Evolutionary conservation across 495 filamentous ascomycete species (phyloP).

Genomic region (Penicillium tannophilum): DNA sequence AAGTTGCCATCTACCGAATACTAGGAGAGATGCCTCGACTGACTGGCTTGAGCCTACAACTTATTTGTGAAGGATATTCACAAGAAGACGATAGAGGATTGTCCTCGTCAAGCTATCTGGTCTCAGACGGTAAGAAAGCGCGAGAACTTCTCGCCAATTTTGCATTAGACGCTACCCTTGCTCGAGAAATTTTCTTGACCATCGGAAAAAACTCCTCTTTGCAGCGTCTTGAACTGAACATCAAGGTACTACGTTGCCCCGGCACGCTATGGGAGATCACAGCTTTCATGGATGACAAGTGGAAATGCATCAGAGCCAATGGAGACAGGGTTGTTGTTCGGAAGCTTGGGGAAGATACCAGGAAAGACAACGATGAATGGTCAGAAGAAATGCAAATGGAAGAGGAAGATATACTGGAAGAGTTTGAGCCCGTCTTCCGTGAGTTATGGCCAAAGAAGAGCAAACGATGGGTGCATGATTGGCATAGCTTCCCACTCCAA

Average conservation of each 20-base stretch:
- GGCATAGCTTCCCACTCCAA: neutral
- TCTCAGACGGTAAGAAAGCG: neutral
- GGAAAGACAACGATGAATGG: neutral
- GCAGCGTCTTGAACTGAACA: neutral
- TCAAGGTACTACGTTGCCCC: neutral
- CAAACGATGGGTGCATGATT: neutral
- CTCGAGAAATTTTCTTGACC: neutral
- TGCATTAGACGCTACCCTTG: neutral
- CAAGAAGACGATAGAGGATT: neutral
- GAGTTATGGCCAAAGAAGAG: neutral
- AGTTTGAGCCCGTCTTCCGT: neutral
- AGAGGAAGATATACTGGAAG: neutral
- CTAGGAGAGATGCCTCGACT: neutral
- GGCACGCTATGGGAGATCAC: neutral
- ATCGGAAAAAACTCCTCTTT: neutral
- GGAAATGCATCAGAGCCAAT: neutral
- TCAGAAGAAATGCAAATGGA: too few species aligned
- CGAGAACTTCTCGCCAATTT: neutral
- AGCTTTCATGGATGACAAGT: neutral
- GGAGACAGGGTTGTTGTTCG: neutral
- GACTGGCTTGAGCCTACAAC: neutral
- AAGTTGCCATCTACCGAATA: neutral
- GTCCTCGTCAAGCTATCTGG: neutral
- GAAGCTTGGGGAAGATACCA: neutral
- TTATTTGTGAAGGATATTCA: neutral